phyloP scores from a whole-genome alignment of 495 filamentous ascomycete genomes.

The Pyrenula massariospora region DNA sequence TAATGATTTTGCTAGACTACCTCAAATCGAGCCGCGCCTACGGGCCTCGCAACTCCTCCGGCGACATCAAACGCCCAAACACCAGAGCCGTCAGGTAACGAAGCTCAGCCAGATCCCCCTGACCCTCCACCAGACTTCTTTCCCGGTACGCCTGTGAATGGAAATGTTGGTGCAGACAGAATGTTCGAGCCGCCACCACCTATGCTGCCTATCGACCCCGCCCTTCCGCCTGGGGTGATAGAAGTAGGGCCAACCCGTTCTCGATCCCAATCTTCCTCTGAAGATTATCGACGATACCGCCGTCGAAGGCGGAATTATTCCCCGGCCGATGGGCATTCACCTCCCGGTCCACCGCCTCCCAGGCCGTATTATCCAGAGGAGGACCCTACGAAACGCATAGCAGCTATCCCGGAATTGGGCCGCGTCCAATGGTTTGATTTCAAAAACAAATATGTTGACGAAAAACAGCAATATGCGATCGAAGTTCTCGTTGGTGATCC shows the following conservation, averaged over 20 bases:
- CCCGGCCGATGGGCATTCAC: not conserved
- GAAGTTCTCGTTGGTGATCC: slow-evolving; percentile 4
- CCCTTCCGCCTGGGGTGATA: not conserved
- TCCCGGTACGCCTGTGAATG: no score
- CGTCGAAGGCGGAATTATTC: not conserved
- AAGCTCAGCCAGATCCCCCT: no score
- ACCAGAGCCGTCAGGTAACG: not conserved
- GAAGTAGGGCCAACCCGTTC: not conserved
- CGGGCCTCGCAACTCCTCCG: not conserved
- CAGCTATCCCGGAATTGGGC: slow-evolving; percentile 1
- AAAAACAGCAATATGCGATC: slow-evolving; percentile 1
- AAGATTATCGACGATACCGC: not conserved
- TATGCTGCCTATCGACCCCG: not conserved
- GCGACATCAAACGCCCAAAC: not conserved
- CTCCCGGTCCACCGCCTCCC: not conserved
- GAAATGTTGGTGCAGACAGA: no score
- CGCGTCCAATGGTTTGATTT: not conserved
- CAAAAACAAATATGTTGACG: not conserved
- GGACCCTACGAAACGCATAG: not conserved
- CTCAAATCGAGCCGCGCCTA: not conserved
- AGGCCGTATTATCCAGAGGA: not conserved
- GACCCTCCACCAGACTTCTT: no score
- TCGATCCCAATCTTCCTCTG: not conserved
- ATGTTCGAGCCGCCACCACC: not conserved
- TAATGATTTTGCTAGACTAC: not conserved